Percentiles rank a stretch among this genome's conserved stretches.
phyloP scores from a whole-genome alignment of 179 eudicot genomes.

The Drosera spatulata region DNA sequence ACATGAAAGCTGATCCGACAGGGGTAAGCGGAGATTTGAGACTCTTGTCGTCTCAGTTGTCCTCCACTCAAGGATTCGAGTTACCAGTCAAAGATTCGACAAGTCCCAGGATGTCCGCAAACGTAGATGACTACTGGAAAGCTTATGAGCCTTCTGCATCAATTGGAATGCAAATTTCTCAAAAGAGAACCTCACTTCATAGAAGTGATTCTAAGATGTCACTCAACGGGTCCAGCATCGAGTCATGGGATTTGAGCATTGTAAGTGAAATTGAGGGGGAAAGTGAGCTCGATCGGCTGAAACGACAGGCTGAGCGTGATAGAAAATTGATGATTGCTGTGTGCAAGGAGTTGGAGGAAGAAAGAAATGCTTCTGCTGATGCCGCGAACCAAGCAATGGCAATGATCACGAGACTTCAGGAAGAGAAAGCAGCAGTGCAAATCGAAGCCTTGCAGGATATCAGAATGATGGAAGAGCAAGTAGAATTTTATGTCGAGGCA shows the following conservation, averaged over 20 bases:
- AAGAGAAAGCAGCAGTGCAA: constrained; percentile 86
- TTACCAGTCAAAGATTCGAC: constrained; percentile 27
- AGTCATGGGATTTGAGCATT: constrained; percentile 58
- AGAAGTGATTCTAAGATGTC: not conserved
- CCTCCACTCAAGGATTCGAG: constrained; percentile 48
- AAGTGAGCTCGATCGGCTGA: constrained; percentile 49
- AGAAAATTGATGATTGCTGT: constrained; percentile 46
- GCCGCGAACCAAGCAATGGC: constrained; percentile 96
- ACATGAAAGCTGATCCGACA: constrained; percentile 35
- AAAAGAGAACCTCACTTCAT: constrained; percentile 31
- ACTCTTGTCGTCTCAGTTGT: constrained; percentile 64
- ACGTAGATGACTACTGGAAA: constrained; percentile 41
- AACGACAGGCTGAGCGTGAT: constrained; percentile 82
- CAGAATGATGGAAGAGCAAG: constrained; percentile 98
- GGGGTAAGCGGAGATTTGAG: constrained; percentile 55
- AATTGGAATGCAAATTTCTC: constrained; percentile 43
- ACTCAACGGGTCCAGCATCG: constrained; percentile 29
- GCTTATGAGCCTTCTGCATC: constrained; percentile 30
- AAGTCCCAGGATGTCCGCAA: constrained; percentile 60
- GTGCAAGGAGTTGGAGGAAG: constrained; percentile 88
- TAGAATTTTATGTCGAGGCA: constrained; percentile 79
- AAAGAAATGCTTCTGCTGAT: constrained; percentile 82
- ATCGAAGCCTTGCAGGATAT: constrained; percentile 90
- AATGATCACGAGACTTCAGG: constrained; percentile 90
- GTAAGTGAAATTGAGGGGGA: constrained; percentile 91